Percentiles rank a stretch among this genome's conserved stretches.
Evolutionary conservation across 2,329 filamentous ascomycete genomes (phyloP).

Genomic region (Penicillium crustosum): DNA sequence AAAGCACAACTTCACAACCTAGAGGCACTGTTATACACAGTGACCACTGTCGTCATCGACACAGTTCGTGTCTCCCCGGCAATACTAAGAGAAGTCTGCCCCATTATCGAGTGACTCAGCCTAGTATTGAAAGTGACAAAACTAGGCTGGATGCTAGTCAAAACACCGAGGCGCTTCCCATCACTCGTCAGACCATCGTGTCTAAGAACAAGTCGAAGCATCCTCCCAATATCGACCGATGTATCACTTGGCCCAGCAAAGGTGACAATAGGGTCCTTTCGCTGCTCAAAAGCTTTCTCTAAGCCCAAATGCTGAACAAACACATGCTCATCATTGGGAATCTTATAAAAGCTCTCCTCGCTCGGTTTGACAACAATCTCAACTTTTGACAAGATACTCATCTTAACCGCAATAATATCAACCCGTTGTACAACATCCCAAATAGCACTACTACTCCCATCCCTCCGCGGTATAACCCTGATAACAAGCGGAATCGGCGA

Average conservation of each 20-base stretch:
- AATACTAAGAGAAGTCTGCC: constrained; percentile 17
- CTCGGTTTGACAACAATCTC: constrained; percentile 13
- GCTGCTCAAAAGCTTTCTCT: constrained; percentile 2
- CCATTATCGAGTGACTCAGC: constrained; percentile 13
- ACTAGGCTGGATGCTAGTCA: constrained; percentile 14
- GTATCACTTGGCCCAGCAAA: constrained; percentile 8
- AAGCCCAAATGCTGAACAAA: constrained; percentile 11
- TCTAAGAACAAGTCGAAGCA: constrained; percentile 18
- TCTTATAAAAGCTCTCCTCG: not conserved
- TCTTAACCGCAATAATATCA: constrained; percentile 16
- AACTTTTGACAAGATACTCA: constrained; percentile 10
- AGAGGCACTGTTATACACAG: not conserved
- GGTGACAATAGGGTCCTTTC: not conserved
- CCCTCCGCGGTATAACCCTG: constrained; percentile 4
- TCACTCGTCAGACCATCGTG: constrained; percentile 10
- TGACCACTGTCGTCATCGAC: not conserved
- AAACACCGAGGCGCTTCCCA: not conserved
- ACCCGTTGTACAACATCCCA: constrained; percentile 13
- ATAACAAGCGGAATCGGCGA: constrained; percentile 17
- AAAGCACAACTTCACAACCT: not conserved
- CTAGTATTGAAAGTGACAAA: constrained; percentile 22
- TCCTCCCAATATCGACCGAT: constrained; percentile 15
- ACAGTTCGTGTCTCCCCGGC: constrained; percentile 10
- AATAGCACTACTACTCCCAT: constrained; percentile 11
- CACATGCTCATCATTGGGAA: not conserved